A percentile compares a stretch with the other conserved stretches of the same genome.
phyloP scores from a whole-genome alignment of 2,329 filamentous ascomycete species.

The Aureobasidium musti region DNA sequence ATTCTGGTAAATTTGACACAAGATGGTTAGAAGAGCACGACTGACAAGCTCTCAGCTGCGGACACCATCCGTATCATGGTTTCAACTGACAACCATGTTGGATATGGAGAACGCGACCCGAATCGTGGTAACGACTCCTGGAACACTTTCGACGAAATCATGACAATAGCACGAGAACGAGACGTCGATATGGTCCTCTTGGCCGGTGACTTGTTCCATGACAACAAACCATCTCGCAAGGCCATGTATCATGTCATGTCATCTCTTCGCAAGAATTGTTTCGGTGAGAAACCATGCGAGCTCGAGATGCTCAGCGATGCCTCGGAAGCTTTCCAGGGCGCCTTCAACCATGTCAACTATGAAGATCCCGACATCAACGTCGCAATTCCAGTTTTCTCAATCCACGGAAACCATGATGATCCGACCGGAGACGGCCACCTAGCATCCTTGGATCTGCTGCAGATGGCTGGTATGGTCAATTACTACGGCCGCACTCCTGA shows the following conservation, averaged over 20 bases:
- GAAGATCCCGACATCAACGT: slow-evolving; percentile 97
- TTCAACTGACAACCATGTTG: slow-evolving; percentile 96
- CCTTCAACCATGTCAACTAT: slow-evolving; percentile 95
- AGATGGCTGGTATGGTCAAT: slow-evolving; percentile 88
- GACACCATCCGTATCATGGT: slow-evolving; percentile 95
- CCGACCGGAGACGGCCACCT: slow-evolving; percentile 94
- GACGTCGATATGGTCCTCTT: slow-evolving; percentile 99
- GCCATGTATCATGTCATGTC: slow-evolving; percentile 98
- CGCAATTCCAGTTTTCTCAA: slow-evolving; percentile 95
- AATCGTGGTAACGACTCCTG: slow-evolving; percentile 97
- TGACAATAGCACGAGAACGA: slow-evolving; percentile 79
- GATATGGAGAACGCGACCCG: slow-evolving; percentile 88
- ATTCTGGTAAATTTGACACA: background rate
- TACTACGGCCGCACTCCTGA: slow-evolving; percentile 93
- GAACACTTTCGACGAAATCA: slow-evolving; percentile 93
- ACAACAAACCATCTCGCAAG: slow-evolving; percentile 95
- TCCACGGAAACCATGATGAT: slow-evolving; percentile 98
- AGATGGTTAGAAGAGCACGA: background rate
- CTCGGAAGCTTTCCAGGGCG: slow-evolving; percentile 81
- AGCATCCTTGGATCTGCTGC: slow-evolving; percentile 86
- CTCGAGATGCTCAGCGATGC: slow-evolving; percentile 93
- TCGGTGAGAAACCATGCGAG: slow-evolving; percentile 93
- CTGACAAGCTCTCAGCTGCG: slow-evolving; percentile 48
- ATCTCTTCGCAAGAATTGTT: slow-evolving; percentile 86
- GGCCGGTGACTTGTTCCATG: slow-evolving; percentile 93